Conservation (phyloP, 2,329 filamentous ascomycete genomes). For the Ampelomyces quisqualis region DNA sequence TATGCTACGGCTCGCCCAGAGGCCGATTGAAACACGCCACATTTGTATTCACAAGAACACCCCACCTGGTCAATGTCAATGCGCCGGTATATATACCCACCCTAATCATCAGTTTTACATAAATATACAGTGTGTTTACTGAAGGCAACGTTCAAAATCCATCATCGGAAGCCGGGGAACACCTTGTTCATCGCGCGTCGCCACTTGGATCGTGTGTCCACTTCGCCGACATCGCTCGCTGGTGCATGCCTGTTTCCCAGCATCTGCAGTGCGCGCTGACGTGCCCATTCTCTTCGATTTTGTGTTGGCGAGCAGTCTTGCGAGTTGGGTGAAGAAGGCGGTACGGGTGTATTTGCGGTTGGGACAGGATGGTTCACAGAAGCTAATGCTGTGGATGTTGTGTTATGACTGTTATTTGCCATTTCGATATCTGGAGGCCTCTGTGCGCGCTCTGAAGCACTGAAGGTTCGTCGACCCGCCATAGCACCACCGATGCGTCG, state of each 20-base stretch:
- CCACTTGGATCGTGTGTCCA: slow-evolving; percentile 24
- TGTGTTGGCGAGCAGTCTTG: slow-evolving; percentile 20
- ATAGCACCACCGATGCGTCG: slow-evolving; percentile 27
- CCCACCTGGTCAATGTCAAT: too few relatives aligned
- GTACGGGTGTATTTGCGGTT: slow-evolving; percentile 1
- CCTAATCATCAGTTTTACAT: too few relatives aligned
- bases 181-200: slow-evolving; percentile 33
- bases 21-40: too few relatives aligned
- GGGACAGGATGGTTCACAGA: too few relatives aligned
- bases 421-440: slow-evolving; percentile 36
- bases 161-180: slow-evolving; percentile 37
- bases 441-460: slow-evolving; percentile 26
- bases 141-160: too few relatives aligned
- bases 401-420: too few relatives aligned
- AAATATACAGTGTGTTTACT: too few relatives aligned
- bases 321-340: slow-evolving; percentile 4
- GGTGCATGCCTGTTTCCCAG: slow-evolving; percentile 39
- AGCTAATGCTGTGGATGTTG: too few relatives aligned
- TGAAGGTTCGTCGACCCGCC: slow-evolving; percentile 35
- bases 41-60: too few relatives aligned
- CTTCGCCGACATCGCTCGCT: slow-evolving; percentile 26
- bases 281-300: slow-evolving; percentile 49
- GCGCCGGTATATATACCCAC: too few relatives aligned
- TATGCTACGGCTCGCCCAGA: too few relatives aligned
- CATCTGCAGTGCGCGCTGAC: slow-evolving; percentile 48